A percentile compares a stretch with the other conserved stretches of the same genome.
Conservation (phyloP, 352 stramenopile genomes). For the Phytophthora pinifolia region DNA sequence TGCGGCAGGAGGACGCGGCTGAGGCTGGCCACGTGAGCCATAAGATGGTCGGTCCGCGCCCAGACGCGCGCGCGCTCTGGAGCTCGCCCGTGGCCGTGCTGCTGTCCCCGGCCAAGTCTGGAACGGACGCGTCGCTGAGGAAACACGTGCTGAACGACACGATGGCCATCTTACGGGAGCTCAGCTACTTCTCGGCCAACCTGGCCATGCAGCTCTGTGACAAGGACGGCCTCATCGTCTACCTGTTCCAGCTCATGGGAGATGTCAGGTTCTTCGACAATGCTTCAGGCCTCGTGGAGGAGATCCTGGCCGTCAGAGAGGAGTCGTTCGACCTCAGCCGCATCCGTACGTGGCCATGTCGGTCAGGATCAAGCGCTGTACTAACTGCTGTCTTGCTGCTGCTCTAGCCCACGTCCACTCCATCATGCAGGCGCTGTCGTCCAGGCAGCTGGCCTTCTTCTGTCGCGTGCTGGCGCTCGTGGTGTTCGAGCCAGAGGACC, state of each 20-base stretch:
- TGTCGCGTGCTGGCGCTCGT: slow-evolving; percentile 95
- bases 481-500: slow-evolving; percentile 95
- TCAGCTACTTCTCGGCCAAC: slow-evolving; percentile 80
- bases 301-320: slow-evolving; percentile 90
- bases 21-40: too few relatives aligned
- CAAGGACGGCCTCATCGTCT: slow-evolving; percentile 89
- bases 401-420: slow-evolving; percentile 87
- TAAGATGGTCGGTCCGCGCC: slow-evolving; percentile 27
- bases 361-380: background rate
- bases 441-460: slow-evolving; percentile 94
- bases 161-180: slow-evolving; percentile 78
- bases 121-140: slow-evolving; percentile 45
- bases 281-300: slow-evolving; percentile 90
- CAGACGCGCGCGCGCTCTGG: slow-evolving; percentile 64
- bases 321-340: slow-evolving; percentile 77
- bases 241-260: slow-evolving; percentile 93
- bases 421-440: slow-evolving; percentile 89
- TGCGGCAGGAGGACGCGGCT: slow-evolving; percentile 50
- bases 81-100: slow-evolving; percentile 40
- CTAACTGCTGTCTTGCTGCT: slow-evolving; percentile 8
- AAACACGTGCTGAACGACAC: slow-evolving; percentile 70
- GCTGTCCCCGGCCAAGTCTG: slow-evolving; percentile 37
- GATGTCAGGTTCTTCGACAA: slow-evolving; percentile 91
- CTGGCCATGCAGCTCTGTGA: slow-evolving; percentile 71
- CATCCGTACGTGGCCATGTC: slow-evolving; percentile 55